Evolutionary conservation across 768 basidiomycete species (phyloP).

Genomic region (Trametopsis cervina): DNA sequence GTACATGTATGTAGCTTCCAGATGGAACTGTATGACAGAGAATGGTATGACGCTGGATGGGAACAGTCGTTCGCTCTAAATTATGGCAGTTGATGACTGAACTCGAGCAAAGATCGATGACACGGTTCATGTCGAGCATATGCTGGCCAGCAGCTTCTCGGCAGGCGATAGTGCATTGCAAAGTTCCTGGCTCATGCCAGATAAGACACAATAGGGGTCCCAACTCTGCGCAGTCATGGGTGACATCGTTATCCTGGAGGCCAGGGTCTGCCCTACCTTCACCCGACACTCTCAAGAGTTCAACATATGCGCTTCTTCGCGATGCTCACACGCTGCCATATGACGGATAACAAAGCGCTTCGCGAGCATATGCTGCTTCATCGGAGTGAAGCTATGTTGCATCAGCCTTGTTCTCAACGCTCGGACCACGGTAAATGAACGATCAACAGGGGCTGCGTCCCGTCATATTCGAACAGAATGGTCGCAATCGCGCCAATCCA

Average conservation of each 20-base stretch:
- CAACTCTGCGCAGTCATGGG: too few relatives aligned
- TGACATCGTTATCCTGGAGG: too few relatives aligned
- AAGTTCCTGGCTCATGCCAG: too few relatives aligned
- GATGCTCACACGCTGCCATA: conserved; percentile 3
- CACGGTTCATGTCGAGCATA: too few relatives aligned
- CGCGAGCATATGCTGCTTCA: conserved; percentile 6
- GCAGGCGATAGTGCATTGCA: too few relatives aligned
- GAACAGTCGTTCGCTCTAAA: not conserved
- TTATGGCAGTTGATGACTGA: not conserved
- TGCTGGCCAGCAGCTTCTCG: too few relatives aligned
- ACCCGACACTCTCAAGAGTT: too few relatives aligned
- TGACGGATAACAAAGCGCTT: conserved; percentile 1
- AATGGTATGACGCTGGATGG: not conserved
- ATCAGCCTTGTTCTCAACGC: not conserved
- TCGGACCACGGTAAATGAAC: not conserved
- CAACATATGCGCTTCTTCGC: too few relatives aligned
- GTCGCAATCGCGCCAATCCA: too few relatives aligned
- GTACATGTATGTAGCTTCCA: not conserved
- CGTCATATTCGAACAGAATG: not conserved
- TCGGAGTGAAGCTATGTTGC: not conserved
- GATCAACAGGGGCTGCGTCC: not conserved
- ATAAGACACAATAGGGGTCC: too few relatives aligned
- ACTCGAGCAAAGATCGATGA: too few relatives aligned
- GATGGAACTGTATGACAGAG: not conserved
- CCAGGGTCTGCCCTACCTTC: too few relatives aligned